phyloP scores from a whole-genome alignment of 805 yeast species.

The Wickerhamomyces ciferrii region DNA sequence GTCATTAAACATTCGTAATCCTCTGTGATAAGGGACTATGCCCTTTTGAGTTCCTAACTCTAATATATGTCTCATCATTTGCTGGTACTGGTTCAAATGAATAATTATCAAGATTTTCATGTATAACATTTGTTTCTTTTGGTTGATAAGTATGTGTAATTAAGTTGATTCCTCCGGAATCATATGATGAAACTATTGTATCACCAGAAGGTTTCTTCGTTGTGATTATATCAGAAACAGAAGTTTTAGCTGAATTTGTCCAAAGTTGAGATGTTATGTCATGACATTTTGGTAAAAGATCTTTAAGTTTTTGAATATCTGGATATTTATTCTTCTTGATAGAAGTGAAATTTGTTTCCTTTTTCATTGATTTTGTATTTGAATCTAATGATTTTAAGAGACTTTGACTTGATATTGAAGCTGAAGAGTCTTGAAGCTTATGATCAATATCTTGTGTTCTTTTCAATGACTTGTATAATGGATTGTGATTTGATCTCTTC shows the following conservation, averaged over 20 bases:
- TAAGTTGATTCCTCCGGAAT: not conserved
- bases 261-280: not conserved
- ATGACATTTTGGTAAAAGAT: not conserved
- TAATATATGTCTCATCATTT: not conserved
- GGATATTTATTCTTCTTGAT: no score
- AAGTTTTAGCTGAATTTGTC: not conserved
- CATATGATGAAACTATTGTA: not conserved
- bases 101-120: not conserved
- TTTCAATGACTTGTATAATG: slow-evolving; percentile 8
- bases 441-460: not conserved
- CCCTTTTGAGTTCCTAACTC: not conserved
- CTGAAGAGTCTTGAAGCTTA: not conserved
- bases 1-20: not conserved
- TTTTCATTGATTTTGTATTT: not conserved
- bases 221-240: not conserved
- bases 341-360: no score
- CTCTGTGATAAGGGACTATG: not conserved
- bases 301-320: not conserved
- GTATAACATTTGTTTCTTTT: not conserved
- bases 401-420: not conserved
- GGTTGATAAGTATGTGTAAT: not conserved
- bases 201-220: not conserved
- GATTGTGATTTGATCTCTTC: slow-evolving; percentile 14
- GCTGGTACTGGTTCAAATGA: not conserved
- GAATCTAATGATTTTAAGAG: not conserved